Evolutionary conservation across 2,329 filamentous ascomycete genomes (phyloP), one percentile per base, ranked within the genome.

Genomic region (Colletotrichum sansevieriae): DNA sequence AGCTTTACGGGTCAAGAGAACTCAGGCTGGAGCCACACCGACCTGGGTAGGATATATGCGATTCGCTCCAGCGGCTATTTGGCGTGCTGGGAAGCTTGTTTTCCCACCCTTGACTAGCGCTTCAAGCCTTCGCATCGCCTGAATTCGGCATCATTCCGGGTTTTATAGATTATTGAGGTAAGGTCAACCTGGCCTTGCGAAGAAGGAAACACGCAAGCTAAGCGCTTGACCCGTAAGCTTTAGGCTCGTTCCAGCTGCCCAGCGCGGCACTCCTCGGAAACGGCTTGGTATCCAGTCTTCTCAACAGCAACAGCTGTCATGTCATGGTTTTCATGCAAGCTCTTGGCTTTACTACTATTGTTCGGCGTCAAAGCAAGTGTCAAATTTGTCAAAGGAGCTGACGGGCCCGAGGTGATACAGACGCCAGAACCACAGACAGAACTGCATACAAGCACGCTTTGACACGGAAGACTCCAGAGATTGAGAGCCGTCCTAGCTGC

Each of bases 381-480:
- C 57, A 60, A 39, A 29, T 4, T 18, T 39, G 44, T 29, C 57
- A 49, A 49, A 47, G 57, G 39, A 20, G 15, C 29, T 60, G 57
- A 60, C 57, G 49, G 44, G 56, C 56, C 35, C 47, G 13, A 44
- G 9, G 5, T 35, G 13, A 37, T 41, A 59, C 56, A 35, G 56
- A 47, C n/a, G 22, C 25, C 8, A 20, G n/a, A 29, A 15, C 13
- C 56, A 46, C 43, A 13, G n/a, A 59, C 43, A 59, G 1, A n/a
- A 12, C 10, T 15, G 12, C 18, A 25, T 18, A 6, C 13, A 55
- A 2, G n/a, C n/a, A 13, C 29, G 13, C 49, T 35, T 52, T 52
- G 49, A 35, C 29, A 35, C 10, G 10, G 12, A 39, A 39, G 37
- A 8, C 25, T 29, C 25, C 25, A 29, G 7, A 29, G 7, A 6